Evolutionary conservation across 2,329 filamentous ascomycete species (phyloP), one percentile per base, ranked within the genome.

Genomic region (Plectosphaerella sp.): DNA sequence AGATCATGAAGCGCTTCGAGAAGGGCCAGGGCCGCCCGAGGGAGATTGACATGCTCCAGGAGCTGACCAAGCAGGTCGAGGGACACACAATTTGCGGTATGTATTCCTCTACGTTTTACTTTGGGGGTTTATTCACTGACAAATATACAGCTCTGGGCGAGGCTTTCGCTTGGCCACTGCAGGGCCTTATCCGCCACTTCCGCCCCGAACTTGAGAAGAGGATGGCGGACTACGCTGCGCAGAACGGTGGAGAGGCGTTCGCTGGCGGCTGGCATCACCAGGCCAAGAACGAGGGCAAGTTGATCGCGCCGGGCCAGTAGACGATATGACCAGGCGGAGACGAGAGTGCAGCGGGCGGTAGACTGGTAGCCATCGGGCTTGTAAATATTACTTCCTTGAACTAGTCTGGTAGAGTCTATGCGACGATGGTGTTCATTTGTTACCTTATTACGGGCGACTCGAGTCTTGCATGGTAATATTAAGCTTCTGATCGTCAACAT

Each of bases 11-110:
- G 72, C 88, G 94, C 52, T 96, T 99, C 63, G 91, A 96, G 79
- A 88, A 89, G 71, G 94, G 94, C 54, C 84, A 90, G 72, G 94
- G 89, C 55, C 86, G 89, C 57, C 85, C 87, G 72, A 83, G 94
- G 56, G 94, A 99, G 76, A 99, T 99, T 69, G 94, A 99, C 71
- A 99, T 99, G 94, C 83, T 99, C 61, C 94, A 97, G 77, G 94
- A 99, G 79, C 77, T 99, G 62, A 99, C 94, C 58, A 99, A 99
- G 82, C 94, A 99, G 76, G 94, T 99, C 56, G 94, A 99, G 77
- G 94, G 94, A 11, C 94, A 99, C 79, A 97, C 94, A 47, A 99
- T 99, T 66, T 99, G 94, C 74, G 94, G 86, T 88, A 82, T 68
- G 84, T 77, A 35, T 25, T 39, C 37, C 43, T 49, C 20, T 35